phyloP scores from a whole-genome alignment of 768 basidiomycete genomes.

The Podaxis carcinomalis region DNA sequence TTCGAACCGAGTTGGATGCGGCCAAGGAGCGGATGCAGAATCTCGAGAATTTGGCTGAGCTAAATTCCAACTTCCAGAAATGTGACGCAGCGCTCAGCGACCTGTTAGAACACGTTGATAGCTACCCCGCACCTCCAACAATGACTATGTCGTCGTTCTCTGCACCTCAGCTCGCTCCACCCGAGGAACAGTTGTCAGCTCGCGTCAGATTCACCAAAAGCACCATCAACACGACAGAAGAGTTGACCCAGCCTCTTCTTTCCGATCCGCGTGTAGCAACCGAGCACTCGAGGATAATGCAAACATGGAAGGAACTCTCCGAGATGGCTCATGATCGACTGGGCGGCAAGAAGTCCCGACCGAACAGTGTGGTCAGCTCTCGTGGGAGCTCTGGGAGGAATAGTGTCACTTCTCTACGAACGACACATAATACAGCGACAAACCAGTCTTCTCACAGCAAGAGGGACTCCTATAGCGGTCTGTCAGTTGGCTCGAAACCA shows the following conservation, averaged over 20 bases:
- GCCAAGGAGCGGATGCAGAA: constrained; percentile 45
- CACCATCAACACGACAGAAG: constrained; percentile 42
- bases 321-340: constrained; percentile 77
- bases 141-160: constrained; percentile 47
- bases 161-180: constrained; percentile 37
- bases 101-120: constrained; percentile 81
- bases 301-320: constrained; percentile 77
- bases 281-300: constrained; percentile 64
- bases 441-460: constrained; percentile 20
- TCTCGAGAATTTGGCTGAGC: constrained; percentile 49
- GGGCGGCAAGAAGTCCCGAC: constrained; percentile 56
- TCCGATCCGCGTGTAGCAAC: constrained; percentile 57
- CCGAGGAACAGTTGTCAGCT: constrained; percentile 63
- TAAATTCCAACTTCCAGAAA: constrained; percentile 41
- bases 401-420: constrained; percentile 44
- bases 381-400: constrained; percentile 54
- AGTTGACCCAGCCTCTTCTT: constrained; percentile 35
- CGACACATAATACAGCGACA: constrained; percentile 12
- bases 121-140: constrained; percentile 62
- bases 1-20: constrained; percentile 54
- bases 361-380: constrained; percentile 60
- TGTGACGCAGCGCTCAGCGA: constrained; percentile 83
- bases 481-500: constrained; percentile 27
- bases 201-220: constrained; percentile 62
- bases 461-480: constrained; percentile 22